A percentile compares a stretch with the other conserved stretches of the same genome.
Evolutionary conservation across 2,329 filamentous ascomycete species (phyloP).

Genomic region (Magnaporthiopsis rhizophila): DNA sequence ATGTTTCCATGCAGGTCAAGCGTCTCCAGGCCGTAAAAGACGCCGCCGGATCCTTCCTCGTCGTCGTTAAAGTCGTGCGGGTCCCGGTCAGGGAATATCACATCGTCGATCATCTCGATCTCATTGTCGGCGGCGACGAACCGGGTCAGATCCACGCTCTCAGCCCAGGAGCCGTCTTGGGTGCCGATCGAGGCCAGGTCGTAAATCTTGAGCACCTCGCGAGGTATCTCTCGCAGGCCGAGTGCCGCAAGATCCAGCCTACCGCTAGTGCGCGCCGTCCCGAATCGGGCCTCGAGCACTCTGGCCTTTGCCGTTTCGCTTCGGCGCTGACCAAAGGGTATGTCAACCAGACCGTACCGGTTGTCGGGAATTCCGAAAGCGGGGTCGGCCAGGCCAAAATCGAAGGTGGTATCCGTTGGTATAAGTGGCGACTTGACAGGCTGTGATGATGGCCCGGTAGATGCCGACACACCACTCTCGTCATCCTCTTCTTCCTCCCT

Average conservation of each 20-base stretch:
- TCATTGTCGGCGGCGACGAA: constrained; percentile 89
- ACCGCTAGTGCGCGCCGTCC: constrained; percentile 66
- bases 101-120: constrained; percentile 63
- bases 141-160: constrained; percentile 78
- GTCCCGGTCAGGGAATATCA: constrained; percentile 68
- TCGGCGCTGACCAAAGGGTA: constrained; percentile 59
- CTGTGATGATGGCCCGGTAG: background rate
- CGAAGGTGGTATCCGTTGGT: constrained; percentile 42
- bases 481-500: constrained; percentile 10
- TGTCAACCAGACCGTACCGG: background rate
- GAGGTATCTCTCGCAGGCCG: constrained; percentile 68
- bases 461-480: constrained; percentile 10
- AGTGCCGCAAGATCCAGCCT: constrained; percentile 83
- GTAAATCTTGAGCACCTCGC: constrained; percentile 86
- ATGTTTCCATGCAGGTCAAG: constrained; percentile 83
- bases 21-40: constrained; percentile 74
- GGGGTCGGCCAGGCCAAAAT: constrained; percentile 52
- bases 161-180: constrained; percentile 70
- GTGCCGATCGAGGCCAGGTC: constrained; percentile 61
- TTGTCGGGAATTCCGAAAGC: background rate
- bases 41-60: constrained; percentile 59
- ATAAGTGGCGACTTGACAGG: constrained; percentile 28
- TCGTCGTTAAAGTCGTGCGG: constrained; percentile 51
- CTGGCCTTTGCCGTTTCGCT: constrained; percentile 54
- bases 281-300: constrained; percentile 65